Percentiles rank a stretch among this genome's conserved stretches.
Evolutionary conservation across 257 asterid genomes (phyloP).

Genomic region (Solanum stenotomum): DNA sequence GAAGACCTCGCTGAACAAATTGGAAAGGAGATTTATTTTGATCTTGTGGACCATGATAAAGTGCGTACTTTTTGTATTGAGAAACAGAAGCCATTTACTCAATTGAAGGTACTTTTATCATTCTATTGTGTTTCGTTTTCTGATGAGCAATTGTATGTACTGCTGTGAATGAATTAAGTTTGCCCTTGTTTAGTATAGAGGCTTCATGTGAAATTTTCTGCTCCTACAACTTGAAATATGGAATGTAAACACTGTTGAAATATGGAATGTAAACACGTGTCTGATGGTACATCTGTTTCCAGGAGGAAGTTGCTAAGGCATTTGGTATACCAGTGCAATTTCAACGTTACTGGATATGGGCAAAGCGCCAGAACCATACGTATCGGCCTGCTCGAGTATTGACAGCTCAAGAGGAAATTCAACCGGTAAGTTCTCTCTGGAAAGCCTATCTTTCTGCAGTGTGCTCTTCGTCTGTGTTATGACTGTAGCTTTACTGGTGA

Average conservation of each 20-base stretch:
- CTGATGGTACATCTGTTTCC: constrained; percentile 6
- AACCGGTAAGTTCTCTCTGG: constrained; percentile 35
- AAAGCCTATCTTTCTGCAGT: neutral
- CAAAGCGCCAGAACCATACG: constrained; percentile 74
- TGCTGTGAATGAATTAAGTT: neutral
- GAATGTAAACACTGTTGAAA: too few species aligned
- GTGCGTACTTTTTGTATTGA: constrained; percentile 60
- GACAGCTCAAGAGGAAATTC: constrained; percentile 59
- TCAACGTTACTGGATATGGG: constrained; percentile 84
- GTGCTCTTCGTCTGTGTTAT: neutral
- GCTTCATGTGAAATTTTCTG: neutral
- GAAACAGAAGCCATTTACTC: constrained; percentile 50
- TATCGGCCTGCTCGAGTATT: constrained; percentile 69
- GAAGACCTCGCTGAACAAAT: constrained; percentile 60
- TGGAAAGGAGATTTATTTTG: constrained; percentile 74
- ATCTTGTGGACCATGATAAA: constrained; percentile 84
- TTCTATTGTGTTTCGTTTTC: neutral
- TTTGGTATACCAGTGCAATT: constrained; percentile 61
- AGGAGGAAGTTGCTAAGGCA: constrained; percentile 83
- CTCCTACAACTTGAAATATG: neutral
- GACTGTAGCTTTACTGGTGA: neutral
- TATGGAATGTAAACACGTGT: neutral
- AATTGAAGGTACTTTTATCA: constrained; percentile 50
- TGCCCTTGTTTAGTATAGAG: neutral
- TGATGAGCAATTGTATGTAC: neutral